phyloP scores from a whole-genome alignment of 2,329 filamentous ascomycete genomes.

The Colletotrichum magnum region DNA sequence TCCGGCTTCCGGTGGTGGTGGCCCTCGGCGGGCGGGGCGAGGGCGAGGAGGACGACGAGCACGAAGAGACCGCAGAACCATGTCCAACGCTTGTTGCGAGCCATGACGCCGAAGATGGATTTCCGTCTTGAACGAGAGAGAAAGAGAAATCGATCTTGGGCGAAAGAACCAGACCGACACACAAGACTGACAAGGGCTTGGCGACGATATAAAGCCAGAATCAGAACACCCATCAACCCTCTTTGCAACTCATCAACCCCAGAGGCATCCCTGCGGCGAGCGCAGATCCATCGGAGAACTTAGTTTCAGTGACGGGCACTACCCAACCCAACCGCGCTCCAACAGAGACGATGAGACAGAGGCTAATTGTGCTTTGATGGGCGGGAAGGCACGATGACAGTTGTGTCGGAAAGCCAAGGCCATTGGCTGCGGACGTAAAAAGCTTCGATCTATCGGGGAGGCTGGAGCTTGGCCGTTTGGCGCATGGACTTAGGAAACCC shows the following conservation, averaged over 20 bases:
- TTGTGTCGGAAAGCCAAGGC: background rate
- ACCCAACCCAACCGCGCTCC: conserved; percentile 1
- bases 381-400: conserved; percentile 3
- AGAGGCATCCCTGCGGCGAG: background rate
- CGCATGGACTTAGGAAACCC: background rate
- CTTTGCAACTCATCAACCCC: background rate
- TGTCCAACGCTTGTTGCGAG: conserved; percentile 10
- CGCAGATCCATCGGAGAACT: conserved; percentile 9
- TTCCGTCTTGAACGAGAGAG: background rate
- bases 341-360: conserved; percentile 27
- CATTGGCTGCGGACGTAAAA: conserved; percentile 6
- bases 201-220: conserved; percentile 20
- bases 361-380: conserved; percentile 38
- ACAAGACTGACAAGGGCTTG: background rate
- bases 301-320: conserved; percentile 5
- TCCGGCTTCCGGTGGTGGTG: conserved; percentile 8
- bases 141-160: too few species aligned
- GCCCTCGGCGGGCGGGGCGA: background rate
- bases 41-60: conserved; percentile 14
- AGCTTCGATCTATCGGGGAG: background rate
- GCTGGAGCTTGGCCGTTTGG: background rate
- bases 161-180: too few species aligned
- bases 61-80: background rate
- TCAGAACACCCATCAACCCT: background rate
- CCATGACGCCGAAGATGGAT: conserved; percentile 15